Conservation (phyloP, 805 yeast genomes). For the Metschnikowia arizonensis region DNA sequence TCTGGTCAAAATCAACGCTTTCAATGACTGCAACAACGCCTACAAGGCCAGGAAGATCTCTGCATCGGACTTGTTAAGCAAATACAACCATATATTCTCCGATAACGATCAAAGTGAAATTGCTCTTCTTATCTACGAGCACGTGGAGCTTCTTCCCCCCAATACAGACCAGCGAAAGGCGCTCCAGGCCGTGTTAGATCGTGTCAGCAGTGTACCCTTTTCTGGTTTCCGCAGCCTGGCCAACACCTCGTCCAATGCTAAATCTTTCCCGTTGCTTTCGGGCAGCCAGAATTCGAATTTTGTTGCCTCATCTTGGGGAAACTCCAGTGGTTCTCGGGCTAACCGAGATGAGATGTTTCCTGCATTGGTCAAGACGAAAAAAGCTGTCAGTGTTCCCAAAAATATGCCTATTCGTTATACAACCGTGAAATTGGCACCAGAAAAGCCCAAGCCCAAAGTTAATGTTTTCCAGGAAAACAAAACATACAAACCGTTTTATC, state of each 20-base stretch:
- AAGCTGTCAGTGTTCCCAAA: conserved; percentile 13
- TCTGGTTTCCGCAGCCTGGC: conserved; percentile 14
- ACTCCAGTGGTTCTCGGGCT: conserved; percentile 8
- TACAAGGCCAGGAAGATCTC: conserved; percentile 45
- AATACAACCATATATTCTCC: conserved; percentile 48
- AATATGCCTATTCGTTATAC: conserved; percentile 34
- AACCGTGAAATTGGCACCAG: conserved; percentile 25
- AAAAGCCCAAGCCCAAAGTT: conserved; percentile 11
- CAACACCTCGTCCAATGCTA: conserved; percentile 11
- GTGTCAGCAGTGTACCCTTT: conserved; percentile 11
- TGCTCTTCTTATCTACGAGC: conserved; percentile 54
- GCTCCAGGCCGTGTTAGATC: conserved; percentile 25
- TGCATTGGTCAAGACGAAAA: conserved; percentile 29
- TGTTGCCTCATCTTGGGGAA: conserved; percentile 26
- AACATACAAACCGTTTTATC: conserved; percentile 30
- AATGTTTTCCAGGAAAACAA: conserved; percentile 19
- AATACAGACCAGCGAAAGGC: conserved; percentile 43
- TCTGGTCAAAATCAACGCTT: conserved; percentile 42
- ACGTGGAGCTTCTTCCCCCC: conserved; percentile 52
- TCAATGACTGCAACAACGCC: conserved; percentile 45
- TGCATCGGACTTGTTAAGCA: conserved; percentile 44
- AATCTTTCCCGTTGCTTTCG: conserved; percentile 50
- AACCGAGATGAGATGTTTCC: conserved; percentile 31
- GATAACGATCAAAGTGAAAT: conserved; percentile 44
- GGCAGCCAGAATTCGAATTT: conserved; percentile 11